A percentile compares a stretch with the other conserved stretches of the same genome.
Evolutionary conservation across 2,329 filamentous ascomycete genomes (phyloP).

Genomic region (Aureobasidium zeae): DNA sequence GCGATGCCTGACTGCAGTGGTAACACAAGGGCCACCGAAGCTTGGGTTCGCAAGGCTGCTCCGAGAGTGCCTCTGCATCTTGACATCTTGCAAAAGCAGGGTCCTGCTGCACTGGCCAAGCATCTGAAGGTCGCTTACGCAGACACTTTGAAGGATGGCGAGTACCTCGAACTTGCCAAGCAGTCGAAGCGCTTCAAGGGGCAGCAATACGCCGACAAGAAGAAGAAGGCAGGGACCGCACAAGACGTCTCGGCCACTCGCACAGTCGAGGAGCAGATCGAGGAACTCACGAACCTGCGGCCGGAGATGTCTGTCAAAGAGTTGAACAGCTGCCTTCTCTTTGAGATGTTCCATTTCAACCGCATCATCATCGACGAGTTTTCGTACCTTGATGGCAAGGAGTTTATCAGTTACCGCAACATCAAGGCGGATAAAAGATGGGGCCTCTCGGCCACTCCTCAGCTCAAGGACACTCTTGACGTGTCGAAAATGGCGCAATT

Average conservation of each 20-base stretch:
- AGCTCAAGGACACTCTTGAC: conserved; percentile 48
- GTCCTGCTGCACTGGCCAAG: conserved; percentile 25
- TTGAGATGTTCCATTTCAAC: conserved; percentile 54
- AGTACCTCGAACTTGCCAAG: conserved; percentile 29
- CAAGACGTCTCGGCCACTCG: too few relatives aligned
- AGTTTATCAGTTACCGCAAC: conserved; percentile 18
- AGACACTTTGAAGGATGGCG: conserved; percentile 25
- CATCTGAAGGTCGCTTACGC: conserved; percentile 22
- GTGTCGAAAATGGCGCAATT: conserved; percentile 51
- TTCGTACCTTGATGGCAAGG: conserved; percentile 42
- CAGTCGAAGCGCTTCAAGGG: conserved; percentile 16
- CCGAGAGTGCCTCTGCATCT: conserved; percentile 36
- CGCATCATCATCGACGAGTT: conserved; percentile 57
- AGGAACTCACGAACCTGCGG: background rate
- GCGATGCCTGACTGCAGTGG: conserved; percentile 36
- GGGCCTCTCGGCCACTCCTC: conserved; percentile 56
- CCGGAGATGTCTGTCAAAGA: background rate
- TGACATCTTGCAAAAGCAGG: conserved; percentile 26
- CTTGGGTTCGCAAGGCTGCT: conserved; percentile 44
- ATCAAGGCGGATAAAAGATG: conserved; percentile 47
- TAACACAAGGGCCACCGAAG: conserved; percentile 41
- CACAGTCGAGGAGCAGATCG: background rate
- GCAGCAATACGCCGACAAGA: background rate
- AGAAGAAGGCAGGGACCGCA: background rate
- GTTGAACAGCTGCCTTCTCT: conserved; percentile 21